Conservation (phyloP, 352 stramenopile genomes). For the Blastocystis sp. region DNA sequence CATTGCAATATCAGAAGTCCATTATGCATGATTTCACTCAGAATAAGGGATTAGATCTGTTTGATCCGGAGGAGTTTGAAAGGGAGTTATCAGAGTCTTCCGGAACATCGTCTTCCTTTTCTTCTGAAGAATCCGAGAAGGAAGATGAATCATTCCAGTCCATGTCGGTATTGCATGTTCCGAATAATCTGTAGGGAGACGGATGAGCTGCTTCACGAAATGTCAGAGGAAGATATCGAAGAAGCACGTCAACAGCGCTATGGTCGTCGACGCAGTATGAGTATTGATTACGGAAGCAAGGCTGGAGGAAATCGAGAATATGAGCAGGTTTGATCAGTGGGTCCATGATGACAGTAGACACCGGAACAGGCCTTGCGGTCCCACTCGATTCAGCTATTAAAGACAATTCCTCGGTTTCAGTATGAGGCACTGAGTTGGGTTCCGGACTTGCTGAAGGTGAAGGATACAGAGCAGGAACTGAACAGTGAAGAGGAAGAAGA, state of each 20-base stretch:
- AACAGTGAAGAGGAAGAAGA: background rate
- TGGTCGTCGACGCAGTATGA: background rate
- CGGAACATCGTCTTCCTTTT: background rate
- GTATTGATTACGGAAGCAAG: conserved; percentile 18
- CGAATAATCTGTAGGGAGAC: too few species aligned
- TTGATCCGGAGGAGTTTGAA: conserved; percentile 3
- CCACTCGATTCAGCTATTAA: background rate
- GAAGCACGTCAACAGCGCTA: background rate
- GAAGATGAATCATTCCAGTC: background rate
- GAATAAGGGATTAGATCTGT: background rate
- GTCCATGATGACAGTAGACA: background rate
- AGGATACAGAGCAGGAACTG: conserved; percentile 16
- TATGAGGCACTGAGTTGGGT: conserved; percentile 21
- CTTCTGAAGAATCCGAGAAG: background rate
- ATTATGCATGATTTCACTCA: too few species aligned
- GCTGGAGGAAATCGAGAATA: background rate
- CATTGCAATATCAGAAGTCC: too few species aligned
- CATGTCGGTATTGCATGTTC: background rate
- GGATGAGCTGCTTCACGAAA: background rate
- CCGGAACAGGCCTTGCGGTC: conserved; percentile 6
- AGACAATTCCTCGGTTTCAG: conserved; percentile 13
- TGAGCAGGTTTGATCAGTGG: background rate
- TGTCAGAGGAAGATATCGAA: conserved; percentile 1
- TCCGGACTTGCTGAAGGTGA: background rate
- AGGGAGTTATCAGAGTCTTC: background rate